Conservation (phyloP, 257 asterid species). For the Petrea volubilis region DNA sequence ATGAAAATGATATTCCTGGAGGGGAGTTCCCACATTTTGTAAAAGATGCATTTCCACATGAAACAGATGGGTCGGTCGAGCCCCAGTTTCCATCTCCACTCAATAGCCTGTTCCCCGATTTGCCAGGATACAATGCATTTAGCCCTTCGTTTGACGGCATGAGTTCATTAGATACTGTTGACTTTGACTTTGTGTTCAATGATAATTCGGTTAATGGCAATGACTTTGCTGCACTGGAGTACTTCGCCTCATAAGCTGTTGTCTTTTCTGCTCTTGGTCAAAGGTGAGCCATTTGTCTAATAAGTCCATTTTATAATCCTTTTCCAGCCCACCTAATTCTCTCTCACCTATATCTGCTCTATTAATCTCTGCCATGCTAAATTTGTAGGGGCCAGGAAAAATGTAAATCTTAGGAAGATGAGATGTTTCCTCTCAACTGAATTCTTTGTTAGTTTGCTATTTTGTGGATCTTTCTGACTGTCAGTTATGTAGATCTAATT, state of each 20-base stretch:
- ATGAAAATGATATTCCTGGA: constrained; percentile 25
- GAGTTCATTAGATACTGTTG: constrained; percentile 34
- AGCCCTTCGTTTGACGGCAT: constrained; percentile 45
- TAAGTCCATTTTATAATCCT: background rate
- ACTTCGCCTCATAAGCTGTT: constrained; percentile 45
- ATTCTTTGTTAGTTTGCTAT: background rate
- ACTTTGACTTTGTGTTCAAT: constrained; percentile 36
- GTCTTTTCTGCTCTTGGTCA: background rate
- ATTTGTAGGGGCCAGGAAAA: constrained; percentile 30
- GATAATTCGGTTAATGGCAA: constrained; percentile 24
- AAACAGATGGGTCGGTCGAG: constrained; percentile 31
- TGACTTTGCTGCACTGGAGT: constrained; percentile 38
- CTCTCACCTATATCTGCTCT: background rate
- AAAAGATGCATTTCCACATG: constrained; percentile 36
- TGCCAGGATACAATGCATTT: constrained; percentile 38
- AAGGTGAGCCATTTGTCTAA: background rate
- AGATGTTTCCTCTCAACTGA: background rate
- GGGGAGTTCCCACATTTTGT: constrained; percentile 30
- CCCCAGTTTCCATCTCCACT: constrained; percentile 42
- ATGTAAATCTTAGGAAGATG: background rate
- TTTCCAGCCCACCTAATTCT: background rate
- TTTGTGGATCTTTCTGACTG: background rate
- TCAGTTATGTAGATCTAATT: background rate
- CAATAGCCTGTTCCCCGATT: constrained; percentile 40
- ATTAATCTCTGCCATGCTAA: background rate